A percentile compares a stretch with the other conserved stretches of the same genome.
Conservation (phyloP, 2,329 filamentous ascomycete genomes). For the Colletotrichum plurivorum region DNA sequence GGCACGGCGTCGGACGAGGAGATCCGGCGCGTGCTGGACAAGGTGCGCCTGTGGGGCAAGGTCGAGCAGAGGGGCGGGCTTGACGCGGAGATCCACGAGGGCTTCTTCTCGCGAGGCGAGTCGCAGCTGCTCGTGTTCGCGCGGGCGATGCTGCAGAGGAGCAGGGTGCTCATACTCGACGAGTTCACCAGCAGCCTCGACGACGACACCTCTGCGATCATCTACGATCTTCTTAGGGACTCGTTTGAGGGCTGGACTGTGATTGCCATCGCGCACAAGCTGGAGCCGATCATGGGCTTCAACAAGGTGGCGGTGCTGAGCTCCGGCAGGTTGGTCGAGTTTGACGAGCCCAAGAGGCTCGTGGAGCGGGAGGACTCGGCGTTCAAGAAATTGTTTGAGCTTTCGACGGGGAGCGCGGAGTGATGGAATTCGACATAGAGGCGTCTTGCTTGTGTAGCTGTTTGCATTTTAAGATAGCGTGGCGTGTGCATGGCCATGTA, state of each 20-base stretch:
- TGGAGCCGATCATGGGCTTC: conserved; percentile 58
- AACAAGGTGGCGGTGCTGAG: conserved; percentile 67
- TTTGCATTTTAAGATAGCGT: neutral
- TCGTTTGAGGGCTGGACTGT: conserved; percentile 61
- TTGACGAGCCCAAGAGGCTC: conserved; percentile 10
- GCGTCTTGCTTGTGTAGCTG: neutral
- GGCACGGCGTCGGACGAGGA: conserved; percentile 53
- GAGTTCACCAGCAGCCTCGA: conserved; percentile 54
- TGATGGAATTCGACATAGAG: neutral
- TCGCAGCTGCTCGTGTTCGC: conserved; percentile 63
- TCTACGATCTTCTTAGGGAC: conserved; percentile 29
- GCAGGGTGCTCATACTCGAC: conserved; percentile 56
- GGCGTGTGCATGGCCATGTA: no score
- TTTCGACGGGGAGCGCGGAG: neutral
- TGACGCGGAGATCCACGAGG: conserved; percentile 46
- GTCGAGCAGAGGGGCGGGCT: conserved; percentile 55
- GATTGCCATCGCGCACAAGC: conserved; percentile 46
- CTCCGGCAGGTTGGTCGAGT: conserved; percentile 61
- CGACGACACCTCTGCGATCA: conserved; percentile 6
- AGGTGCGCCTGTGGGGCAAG: conserved; percentile 59
- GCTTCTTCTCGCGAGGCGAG: conserved; percentile 61
- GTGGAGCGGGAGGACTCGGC: conserved; percentile 6
- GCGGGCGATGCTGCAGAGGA: conserved; percentile 56
- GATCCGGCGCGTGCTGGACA: conserved; percentile 59
- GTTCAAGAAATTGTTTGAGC: neutral